phyloP scores from a whole-genome alignment of 2,329 filamentous ascomycete genomes.

The Trichoderma citrinoviride region DNA sequence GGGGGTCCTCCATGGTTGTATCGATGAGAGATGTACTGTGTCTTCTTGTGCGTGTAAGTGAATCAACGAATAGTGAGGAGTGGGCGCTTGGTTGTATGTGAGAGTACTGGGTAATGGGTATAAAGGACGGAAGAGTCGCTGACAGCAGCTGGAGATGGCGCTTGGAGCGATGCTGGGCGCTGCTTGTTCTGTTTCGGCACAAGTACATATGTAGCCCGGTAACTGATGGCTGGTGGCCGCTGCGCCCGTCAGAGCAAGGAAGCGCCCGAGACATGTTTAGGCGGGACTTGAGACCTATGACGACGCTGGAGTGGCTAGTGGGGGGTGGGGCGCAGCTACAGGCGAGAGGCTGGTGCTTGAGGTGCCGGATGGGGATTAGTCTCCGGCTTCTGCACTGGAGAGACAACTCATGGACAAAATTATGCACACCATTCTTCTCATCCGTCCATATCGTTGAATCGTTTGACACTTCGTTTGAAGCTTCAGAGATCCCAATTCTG shows the following conservation, averaged over 20 bases:
- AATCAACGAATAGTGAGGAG: not conserved
- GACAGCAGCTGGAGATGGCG: not conserved
- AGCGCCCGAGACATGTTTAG: not conserved
- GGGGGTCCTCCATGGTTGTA: slow-evolving; percentile 69
- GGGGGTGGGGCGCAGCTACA: slow-evolving; percentile 17
- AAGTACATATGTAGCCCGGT: slow-evolving; percentile 12
- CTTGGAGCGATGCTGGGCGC: not conserved
- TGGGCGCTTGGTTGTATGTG: not conserved
- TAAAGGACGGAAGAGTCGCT: not conserved
- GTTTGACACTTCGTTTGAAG: not conserved
- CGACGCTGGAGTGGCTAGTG: slow-evolving; percentile 18
- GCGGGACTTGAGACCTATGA: slow-evolving; percentile 17
- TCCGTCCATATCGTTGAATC: not conserved
- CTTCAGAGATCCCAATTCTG: too few relatives aligned
- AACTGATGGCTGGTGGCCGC: not conserved
- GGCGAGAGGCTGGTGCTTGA: not conserved
- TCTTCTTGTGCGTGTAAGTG: not conserved
- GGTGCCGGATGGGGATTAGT: slow-evolving; percentile 8
- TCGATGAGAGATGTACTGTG: not conserved
- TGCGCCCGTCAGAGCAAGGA: not conserved
- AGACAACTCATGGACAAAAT: not conserved
- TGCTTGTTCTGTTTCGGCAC: not conserved
- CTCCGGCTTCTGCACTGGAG: not conserved
- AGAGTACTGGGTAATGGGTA: too few relatives aligned
- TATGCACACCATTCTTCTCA: too few relatives aligned